Base-by-base conservation (phyloP, 306 rosid species). In the Prunus mume region DNA sequence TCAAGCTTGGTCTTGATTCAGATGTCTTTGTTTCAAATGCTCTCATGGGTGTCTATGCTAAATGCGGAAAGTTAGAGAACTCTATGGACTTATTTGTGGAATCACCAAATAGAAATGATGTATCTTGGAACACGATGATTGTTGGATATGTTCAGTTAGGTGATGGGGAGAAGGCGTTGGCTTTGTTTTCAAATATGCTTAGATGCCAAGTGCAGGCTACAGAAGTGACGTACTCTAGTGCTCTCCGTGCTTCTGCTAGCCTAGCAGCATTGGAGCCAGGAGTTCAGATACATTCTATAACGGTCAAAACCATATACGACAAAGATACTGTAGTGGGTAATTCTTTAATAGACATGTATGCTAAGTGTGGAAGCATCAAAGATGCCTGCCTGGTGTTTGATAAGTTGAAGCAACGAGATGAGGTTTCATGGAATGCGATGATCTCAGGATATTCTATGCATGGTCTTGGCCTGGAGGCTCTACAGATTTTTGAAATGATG, bases 41-140 rank as follows among this genome's bases (percentile, higher is more conserved):
- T 34, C 86, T 87, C 45, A 84, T 84, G 85, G 90, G 77, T 78
- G 82, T 81, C 68, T 87, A 84, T 79, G 81, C 86, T 67, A 87
- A 87, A 63, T 84, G 90, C 57, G 85, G 83, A 56, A 72, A 64
- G 69, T 80, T 87, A 54, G 86, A 56, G 25, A 72, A 82, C 57
- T 75, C 86, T 15, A 74, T 79, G 85, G 78, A 76, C 70, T 54
- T 87, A 10, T 87, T 87, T 67, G 57, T 64, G 69, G 71, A 64
- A 75, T 79, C 74, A 41, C 72, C 73, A 4, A 34, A 84, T 41
- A 82, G 65, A 76, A 87, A 82, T 77, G 78, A 77, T 46, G 88
- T 84, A 32, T 77, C 83, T 70, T 84, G 90, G 90, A 87, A 87
- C 77, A 87, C 85, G 11, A 43, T 87, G 79, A 87, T 87, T 71